These are phyloP conservation scores for Mucor saturninus DNA, from an alignment of 371 early-diverging fungal genomes.

Conservation along the genomic window DNA sequence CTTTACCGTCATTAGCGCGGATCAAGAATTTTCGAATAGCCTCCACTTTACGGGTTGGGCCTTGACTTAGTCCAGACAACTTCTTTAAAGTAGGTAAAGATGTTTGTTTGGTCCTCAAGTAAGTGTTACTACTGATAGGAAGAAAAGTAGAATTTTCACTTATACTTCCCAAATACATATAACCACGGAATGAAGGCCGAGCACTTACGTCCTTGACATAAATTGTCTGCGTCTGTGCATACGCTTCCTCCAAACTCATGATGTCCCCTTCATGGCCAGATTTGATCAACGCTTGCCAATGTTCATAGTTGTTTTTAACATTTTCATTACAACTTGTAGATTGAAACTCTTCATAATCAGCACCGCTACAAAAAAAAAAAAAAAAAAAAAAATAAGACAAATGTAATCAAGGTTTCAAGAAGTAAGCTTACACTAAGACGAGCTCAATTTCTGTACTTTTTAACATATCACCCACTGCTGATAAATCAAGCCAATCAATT, in stretches of 20 bases:
- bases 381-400: background rate
- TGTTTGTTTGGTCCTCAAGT: constrained; percentile 55
- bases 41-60: constrained; percentile 52
- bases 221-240: constrained; percentile 48
- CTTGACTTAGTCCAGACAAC: constrained; percentile 60
- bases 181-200: constrained; percentile 61
- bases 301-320: constrained; percentile 16
- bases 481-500: constrained; percentile 57
- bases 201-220: constrained; percentile 61
- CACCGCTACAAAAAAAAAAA: constrained; percentile 37
- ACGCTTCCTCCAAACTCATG: constrained; percentile 55
- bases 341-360: constrained; percentile 39
- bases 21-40: constrained; percentile 44
- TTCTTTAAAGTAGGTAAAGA: constrained; percentile 63
- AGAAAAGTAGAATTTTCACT: constrained; percentile 29
- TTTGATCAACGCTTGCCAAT: constrained; percentile 25
- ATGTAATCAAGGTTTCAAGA: background rate
- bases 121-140: constrained; percentile 62
- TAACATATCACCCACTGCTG: constrained; percentile 48
- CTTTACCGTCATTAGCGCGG: constrained; percentile 22
- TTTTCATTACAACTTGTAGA: background rate
- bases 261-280: constrained; percentile 25
- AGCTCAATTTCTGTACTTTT: constrained; percentile 48
- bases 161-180: constrained; percentile 58
- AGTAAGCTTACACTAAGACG: constrained; percentile 59